Evolutionary conservation across 1,284 basidiomycete genomes (phyloP).

Genomic region (Pseudozyma pruni): DNA sequence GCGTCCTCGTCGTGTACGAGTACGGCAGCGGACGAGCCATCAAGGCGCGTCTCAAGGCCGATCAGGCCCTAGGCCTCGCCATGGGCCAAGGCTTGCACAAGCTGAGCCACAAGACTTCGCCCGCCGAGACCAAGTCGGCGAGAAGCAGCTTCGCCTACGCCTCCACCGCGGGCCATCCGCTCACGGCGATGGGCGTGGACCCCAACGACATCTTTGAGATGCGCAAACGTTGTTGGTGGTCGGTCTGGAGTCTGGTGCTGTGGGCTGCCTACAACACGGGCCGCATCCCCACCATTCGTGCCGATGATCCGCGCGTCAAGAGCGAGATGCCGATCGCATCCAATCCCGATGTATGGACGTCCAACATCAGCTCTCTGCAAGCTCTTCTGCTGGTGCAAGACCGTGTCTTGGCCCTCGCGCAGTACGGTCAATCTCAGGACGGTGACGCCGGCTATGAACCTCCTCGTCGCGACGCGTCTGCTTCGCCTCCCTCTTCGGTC

Average conservation of each 20-base stretch:
- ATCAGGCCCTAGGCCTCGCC: conserved; percentile 61
- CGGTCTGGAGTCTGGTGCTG: conserved; percentile 56
- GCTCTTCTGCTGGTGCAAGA: conserved; percentile 59
- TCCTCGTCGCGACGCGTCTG: conserved; percentile 11
- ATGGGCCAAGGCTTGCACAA: conserved; percentile 63
- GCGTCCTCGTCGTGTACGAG: conserved; percentile 58
- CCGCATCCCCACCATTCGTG: conserved; percentile 58
- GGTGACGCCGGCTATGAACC: conserved; percentile 22
- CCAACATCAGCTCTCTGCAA: conserved; percentile 57
- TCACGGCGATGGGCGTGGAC: conserved; percentile 38
- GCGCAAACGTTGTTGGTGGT: conserved; percentile 63
- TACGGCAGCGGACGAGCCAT: conserved; percentile 61
- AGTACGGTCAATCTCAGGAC: conserved; percentile 26
- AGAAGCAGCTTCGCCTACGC: conserved; percentile 41
- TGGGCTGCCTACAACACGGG: conserved; percentile 63
- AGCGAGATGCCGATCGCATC: conserved; percentile 53
- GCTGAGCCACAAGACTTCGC: conserved; percentile 32
- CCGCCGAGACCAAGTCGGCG: conserved; percentile 26
- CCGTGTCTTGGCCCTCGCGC: conserved; percentile 54
- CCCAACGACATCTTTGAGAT: conserved; percentile 55
- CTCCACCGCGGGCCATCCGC: conserved; percentile 27
- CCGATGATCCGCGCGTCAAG: conserved; percentile 62
- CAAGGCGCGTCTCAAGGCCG: conserved; percentile 62
- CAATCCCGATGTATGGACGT: conserved; percentile 45
- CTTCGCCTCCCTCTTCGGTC: conserved; percentile 23